Evolutionary conservation across 352 stramenopile species (phyloP), one percentile per base, ranked within the genome.

Genomic region (Blastocystis sp.): DNA sequence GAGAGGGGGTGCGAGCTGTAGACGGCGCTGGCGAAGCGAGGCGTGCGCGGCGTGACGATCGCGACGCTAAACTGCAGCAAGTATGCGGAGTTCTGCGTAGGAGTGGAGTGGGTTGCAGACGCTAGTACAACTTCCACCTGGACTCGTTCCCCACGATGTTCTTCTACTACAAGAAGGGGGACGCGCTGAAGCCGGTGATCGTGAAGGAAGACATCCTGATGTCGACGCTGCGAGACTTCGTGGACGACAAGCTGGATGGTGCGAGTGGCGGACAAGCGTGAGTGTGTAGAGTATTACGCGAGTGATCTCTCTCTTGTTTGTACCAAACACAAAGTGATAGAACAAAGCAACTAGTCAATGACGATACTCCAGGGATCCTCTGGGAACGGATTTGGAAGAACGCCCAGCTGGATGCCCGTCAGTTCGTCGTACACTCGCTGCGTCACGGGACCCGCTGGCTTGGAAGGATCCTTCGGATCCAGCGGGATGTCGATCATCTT

Each of bases 401-500:
- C 38, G 9, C 73, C 73, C 16, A 84, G 73, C 59, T 93, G 93
- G 71, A 97, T 96, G 88, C 94, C 92, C 24, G 89, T 94, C 21
- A 97, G 89, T 44, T 93, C 88, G 56, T 95, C 92, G 90, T 91
- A 96, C 53, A 96, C 81, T 42, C 91, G 90, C 87, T 95, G 91
- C 4, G 93, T 92, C 38, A 97, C 69, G 71, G 91, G 90, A 67
- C 93, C 93, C 32, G 92, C 57, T 16, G 53, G 42, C 29, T 61
- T 88, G 87, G 93, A 92, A 73, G 91, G 90, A 86, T 92, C 91
- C 40, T 88, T 91, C 64, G 91, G 92, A n/a, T 92, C 88, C 8
- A 94, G 90, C 36, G 92, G 92, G 84, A 98, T 96, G 27, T 92
- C 86, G 84, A 97, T 92, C 87, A 97, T 93, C 51, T 89, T 73